Evolutionary conservation across 805 yeast species (phyloP).

Genomic region (Ogataea thermomethanolica): DNA sequence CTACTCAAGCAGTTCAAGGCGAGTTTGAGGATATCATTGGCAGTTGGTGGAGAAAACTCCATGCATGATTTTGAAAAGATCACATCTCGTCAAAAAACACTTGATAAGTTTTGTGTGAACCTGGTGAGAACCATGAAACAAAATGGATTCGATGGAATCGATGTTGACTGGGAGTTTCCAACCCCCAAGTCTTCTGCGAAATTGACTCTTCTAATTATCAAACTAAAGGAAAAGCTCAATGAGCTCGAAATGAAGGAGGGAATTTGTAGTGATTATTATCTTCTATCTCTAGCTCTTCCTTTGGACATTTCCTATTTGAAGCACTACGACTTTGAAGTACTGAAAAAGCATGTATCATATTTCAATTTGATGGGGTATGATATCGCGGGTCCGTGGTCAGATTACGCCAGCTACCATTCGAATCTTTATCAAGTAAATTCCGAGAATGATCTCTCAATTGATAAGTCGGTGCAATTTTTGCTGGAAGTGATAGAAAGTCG

Average conservation of each 20-base stretch:
- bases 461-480: conserved; percentile 40
- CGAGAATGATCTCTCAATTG: conserved; percentile 39
- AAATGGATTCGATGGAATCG: conserved; percentile 83
- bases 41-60: conserved; percentile 79
- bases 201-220: conserved; percentile 42
- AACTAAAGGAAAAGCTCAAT: conserved; percentile 39
- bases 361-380: conserved; percentile 95
- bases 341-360: conserved; percentile 57
- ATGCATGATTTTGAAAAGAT: conserved; percentile 38
- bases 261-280: conserved; percentile 30
- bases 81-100: conserved; percentile 20
- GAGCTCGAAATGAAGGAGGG: conserved; percentile 31
- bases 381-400: conserved; percentile 76
- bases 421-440: conserved; percentile 44
- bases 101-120: conserved; percentile 48
- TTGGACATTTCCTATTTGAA: conserved; percentile 48
- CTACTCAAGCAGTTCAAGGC: conserved; percentile 26
- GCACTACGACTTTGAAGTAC: conserved; percentile 43
- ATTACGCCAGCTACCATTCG: conserved; percentile 60
- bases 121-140: conserved; percentile 44
- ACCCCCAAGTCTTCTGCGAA: conserved; percentile 41
- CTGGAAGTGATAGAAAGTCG: conserved; percentile 9
- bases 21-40: conserved; percentile 55
- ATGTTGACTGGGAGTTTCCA: conserved; percentile 95
- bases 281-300: conserved; percentile 75